Conservation (phyloP, 495 filamentous ascomycete genomes). For the Hypoxylon perforatum region DNA sequence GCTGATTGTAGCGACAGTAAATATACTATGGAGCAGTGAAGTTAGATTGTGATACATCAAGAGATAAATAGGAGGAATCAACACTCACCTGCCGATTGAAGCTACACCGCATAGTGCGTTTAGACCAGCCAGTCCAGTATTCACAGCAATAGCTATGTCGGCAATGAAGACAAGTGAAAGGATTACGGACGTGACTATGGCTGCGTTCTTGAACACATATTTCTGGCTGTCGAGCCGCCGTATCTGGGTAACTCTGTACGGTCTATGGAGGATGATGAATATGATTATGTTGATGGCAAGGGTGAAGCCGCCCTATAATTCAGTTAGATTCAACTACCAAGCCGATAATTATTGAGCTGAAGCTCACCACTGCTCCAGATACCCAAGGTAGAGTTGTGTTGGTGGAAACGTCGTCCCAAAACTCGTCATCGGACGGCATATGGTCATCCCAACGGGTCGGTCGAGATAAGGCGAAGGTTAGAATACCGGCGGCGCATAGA, state of each 20-base stretch:
- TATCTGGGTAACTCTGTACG: background rate
- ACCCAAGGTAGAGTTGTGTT: constrained; percentile 14
- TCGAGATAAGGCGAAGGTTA: background rate
- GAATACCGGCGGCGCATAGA: constrained; percentile 8
- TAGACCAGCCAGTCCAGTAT: background rate
- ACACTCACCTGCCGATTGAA: constrained; percentile 6
- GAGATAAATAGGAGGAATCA: too few species aligned
- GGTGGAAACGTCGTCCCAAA: constrained; percentile 1
- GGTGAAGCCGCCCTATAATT: constrained; percentile 14
- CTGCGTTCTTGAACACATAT: constrained; percentile 5
- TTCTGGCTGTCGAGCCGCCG: background rate
- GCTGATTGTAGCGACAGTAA: constrained; percentile 5
- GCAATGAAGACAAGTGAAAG: constrained; percentile 1
- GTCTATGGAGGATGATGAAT: constrained; percentile 12
- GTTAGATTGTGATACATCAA: constrained; percentile 3
- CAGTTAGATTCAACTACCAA: constrained; percentile 6
- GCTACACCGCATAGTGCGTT: constrained; percentile 3
- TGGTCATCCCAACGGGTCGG: constrained; percentile 2
- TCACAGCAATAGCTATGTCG: constrained; percentile 18
- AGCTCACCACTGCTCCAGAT: constrained; percentile 21
- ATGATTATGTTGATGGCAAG: constrained; percentile 14
- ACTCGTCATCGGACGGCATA: constrained; percentile 7
- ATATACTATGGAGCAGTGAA: background rate
- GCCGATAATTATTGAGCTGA: background rate
- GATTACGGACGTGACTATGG: constrained; percentile 4